Evolutionary conservation across 202 grass and related monocot species (phyloP).

Genomic region (Digitaria exilis): DNA sequence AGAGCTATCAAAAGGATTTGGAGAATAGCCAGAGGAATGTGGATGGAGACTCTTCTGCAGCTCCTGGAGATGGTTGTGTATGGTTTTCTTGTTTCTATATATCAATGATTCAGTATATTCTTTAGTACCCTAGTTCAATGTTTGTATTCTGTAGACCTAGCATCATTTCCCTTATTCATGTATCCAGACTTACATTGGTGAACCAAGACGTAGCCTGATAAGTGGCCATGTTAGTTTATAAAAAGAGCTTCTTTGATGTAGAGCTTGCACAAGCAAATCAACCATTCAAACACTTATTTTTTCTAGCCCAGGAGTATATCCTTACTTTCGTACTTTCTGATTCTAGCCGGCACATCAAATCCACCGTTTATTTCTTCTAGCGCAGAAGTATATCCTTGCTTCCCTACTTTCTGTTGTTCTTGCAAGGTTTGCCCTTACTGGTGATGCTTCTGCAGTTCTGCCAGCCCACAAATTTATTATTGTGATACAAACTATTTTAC

Average conservation of each 20-base stretch:
- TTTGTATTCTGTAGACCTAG: not conserved
- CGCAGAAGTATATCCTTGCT: no score
- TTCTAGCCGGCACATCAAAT: no score
- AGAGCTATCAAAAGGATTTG: conserved; percentile 90
- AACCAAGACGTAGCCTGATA: conserved; percentile 14
- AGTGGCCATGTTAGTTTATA: not conserved
- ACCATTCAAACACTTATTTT: conserved; percentile 17
- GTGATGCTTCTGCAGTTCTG: conserved; percentile 6
- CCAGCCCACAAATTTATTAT: not conserved
- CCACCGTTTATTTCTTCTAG: no score
- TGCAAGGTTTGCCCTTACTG: not conserved
- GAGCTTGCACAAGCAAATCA: not conserved
- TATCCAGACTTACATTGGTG: not conserved
- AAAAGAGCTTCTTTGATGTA: conserved; percentile 24
- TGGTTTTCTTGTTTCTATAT: conserved; percentile 36
- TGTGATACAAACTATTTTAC: not conserved
- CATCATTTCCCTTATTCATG: not conserved
- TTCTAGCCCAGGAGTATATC: not conserved
- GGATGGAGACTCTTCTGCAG: conserved; percentile 51
- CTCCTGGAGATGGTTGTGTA: conserved; percentile 74
- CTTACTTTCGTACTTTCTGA: not conserved
- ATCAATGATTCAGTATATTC: conserved; percentile 1
- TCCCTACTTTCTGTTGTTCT: not conserved
- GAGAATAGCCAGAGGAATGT: conserved; percentile 58
- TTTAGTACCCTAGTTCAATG: not conserved